Base-by-base conservation (phyloP, 176 grass and related monocot species). In the Saccharum officinarum region DNA sequence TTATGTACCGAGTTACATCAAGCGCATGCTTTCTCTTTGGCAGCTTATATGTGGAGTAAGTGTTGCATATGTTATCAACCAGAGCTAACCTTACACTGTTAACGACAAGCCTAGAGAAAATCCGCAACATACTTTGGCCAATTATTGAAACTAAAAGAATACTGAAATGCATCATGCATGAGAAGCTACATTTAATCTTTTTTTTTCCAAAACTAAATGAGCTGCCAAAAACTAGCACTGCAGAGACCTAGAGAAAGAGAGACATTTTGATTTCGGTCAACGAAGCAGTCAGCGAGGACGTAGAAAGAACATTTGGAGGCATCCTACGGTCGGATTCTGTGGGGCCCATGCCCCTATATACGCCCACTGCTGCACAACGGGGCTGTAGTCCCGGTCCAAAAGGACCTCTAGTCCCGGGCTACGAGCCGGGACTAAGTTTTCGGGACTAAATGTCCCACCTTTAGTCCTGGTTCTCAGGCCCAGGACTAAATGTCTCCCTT, bases 261-360 rank as follows among this genome's bases (percentile, higher is more conserved):
- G n/a, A n/a, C n/a, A n/a, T n/a, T n/a, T n/a, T 8, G 7, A 18
- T 79, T 87, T 73, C 25, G 5, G 63, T 80, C 78, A 80, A 52
- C 79, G 33, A 40, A 25, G 60, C 47, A 7, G 85, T 82, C 79
- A 76, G 41, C 71, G 25, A 68, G 25, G 62, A 28, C 23, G 47
- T 65, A 46, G 71, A 81, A 81, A 74, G 59, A 76, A 76, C 61
- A 76, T 76, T 82, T 82, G 79, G 79, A 87, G 85, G 18, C 86
- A 75, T 68, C 79, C 71, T 46, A 60, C 40, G 79, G 78, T 82
- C 26, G 46, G 79, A 87, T 87, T 81, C 62, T 60, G 47, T 63
- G 17, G 86, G 78, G 4, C 30, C 69, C 77, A 79, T 30, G 26
- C 55, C 28, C 64, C 65, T 73, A 39, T 80, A 36, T 11, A 62